Evolutionary conservation across 257 asterid genomes (phyloP).

Genomic region (Leonotis leonurus): DNA sequence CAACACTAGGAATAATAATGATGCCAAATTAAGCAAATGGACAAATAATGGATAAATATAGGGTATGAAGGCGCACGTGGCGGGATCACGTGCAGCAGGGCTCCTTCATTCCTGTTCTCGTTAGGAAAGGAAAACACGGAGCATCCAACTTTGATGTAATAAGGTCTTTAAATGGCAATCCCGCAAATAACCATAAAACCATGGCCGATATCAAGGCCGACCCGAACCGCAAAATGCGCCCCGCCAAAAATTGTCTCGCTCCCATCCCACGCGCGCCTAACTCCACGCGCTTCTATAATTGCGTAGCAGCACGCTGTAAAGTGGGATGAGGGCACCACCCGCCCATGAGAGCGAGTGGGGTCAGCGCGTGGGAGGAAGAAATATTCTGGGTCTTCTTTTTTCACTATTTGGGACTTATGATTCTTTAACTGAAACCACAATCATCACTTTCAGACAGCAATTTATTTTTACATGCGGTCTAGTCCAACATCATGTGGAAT

Average conservation of each 20-base stretch:
- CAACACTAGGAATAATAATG: no score
- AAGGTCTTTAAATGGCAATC: conserved; percentile 18
- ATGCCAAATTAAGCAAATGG: no score
- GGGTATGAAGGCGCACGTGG: no score
- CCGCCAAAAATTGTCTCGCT: conserved; percentile 19
- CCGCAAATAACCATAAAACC: conserved; percentile 12
- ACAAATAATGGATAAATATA: no score
- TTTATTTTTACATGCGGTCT: no score
- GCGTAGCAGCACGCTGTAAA: no score
- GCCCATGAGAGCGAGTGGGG: conserved; percentile 42
- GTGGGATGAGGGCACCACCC: no score
- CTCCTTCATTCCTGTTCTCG: no score
- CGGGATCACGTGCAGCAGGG: no score
- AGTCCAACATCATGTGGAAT: no score
- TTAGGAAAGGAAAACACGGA: conserved; percentile 16
- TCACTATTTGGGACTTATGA: conserved; percentile 24
- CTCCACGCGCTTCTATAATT: conserved; percentile 43
- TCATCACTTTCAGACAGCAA: no score
- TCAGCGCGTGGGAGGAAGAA: conserved; percentile 53
- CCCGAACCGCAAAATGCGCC: conserved; percentile 33
- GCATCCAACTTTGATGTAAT: conserved; percentile 25
- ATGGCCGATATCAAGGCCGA: conserved; percentile 9
- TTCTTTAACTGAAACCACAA: no score
- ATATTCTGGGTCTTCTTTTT: conserved; percentile 2
- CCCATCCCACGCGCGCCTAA: conserved; percentile 18